phyloP scores from a whole-genome alignment of 805 yeast species.

The Scheffersomyces stipitis region DNA sequence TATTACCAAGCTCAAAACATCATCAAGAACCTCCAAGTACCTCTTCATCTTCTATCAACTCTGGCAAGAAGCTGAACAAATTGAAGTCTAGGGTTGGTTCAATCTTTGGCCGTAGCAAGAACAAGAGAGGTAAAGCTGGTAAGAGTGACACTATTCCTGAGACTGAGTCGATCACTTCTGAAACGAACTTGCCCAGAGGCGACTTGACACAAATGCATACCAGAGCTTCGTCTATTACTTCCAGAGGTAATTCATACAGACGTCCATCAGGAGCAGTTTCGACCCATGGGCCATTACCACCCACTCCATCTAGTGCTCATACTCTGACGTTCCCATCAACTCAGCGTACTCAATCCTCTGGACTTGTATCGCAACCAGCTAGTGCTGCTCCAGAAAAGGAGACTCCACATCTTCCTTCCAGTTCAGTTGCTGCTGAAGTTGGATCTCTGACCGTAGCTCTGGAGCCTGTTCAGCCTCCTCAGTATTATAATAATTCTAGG shows the following conservation, averaged over 20 bases:
- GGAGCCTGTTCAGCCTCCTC: neutral
- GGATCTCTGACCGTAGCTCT: neutral
- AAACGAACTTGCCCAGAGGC: slow-evolving; percentile 10
- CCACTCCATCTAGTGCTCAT: neutral
- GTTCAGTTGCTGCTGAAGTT: neutral
- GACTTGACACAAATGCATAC: slow-evolving; percentile 5
- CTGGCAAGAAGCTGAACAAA: slow-evolving; percentile 31
- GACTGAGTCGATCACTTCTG: slow-evolving; percentile 26
- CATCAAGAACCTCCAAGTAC: slow-evolving; percentile 11
- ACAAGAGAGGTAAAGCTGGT: slow-evolving; percentile 40
- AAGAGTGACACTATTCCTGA: slow-evolving; percentile 32
- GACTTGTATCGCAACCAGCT: too few species aligned
- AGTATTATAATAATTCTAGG: neutral
- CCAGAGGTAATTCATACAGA: slow-evolving; percentile 11
- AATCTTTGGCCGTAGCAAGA: slow-evolving; percentile 60
- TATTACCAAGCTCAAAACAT: slow-evolving; percentile 1
- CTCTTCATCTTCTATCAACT: slow-evolving; percentile 19
- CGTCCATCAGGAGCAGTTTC: slow-evolving; percentile 7
- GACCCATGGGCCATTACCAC: neutral
- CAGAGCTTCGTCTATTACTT: slow-evolving; percentile 10
- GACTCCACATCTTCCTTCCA: neutral
- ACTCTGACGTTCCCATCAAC: neutral
- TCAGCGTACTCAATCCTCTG: slow-evolving; percentile 2
- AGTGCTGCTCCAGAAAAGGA: slow-evolving; percentile 1
- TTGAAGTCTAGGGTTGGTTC: slow-evolving; percentile 75